Evolutionary conservation across 73 alveolate genomes (phyloP).

Genomic region (Paramecium bursaria): DNA sequence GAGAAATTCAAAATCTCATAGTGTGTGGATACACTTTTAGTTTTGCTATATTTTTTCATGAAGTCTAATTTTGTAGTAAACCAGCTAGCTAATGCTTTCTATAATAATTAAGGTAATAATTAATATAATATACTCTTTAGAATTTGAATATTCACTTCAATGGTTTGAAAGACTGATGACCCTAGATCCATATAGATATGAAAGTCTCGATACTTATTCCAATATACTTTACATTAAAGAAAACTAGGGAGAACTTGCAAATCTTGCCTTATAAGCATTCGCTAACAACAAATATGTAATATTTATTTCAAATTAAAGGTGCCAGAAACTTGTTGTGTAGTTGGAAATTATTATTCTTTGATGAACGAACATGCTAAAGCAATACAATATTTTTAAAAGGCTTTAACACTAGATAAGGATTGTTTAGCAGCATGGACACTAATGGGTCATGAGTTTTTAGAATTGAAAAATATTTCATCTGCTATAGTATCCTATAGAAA

Average conservation of each 20-base stretch:
- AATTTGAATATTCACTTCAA: constrained; percentile 90
- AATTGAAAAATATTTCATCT: constrained; percentile 97
- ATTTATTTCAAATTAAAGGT: too few species aligned
- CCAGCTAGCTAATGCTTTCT: constrained; percentile 90
- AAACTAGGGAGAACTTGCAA: constrained; percentile 97
- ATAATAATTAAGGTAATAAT: constrained; percentile 73
- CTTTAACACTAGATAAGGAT: constrained; percentile 90
- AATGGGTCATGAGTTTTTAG: constrained; percentile 99
- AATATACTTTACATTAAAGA: constrained; percentile 97
- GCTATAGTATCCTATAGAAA: constrained; percentile 98
- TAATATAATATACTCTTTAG: constrained; percentile 49
- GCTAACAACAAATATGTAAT: constrained; percentile 97
- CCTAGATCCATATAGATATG: constrained; percentile 95
- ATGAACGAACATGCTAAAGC: constrained; percentile 98
- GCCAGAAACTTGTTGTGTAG: constrained; percentile 99
- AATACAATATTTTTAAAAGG: constrained; percentile 92
- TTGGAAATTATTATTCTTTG: constrained; percentile 94
- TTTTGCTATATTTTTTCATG: constrained; percentile 79
- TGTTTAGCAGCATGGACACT: constrained; percentile 96
- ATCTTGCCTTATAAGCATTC: constrained; percentile 94
- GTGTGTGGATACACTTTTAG: constrained; percentile 83
- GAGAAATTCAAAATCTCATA: constrained; percentile 91
- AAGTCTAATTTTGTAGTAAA: constrained; percentile 85
- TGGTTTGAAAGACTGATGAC: constrained; percentile 89
- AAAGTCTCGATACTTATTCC: constrained; percentile 94